Evolutionary conservation across 495 filamentous ascomycete genomes (phyloP), one percentile per base, ranked within the genome.

Genomic region (Diplogelasinospora grovesii): DNA sequence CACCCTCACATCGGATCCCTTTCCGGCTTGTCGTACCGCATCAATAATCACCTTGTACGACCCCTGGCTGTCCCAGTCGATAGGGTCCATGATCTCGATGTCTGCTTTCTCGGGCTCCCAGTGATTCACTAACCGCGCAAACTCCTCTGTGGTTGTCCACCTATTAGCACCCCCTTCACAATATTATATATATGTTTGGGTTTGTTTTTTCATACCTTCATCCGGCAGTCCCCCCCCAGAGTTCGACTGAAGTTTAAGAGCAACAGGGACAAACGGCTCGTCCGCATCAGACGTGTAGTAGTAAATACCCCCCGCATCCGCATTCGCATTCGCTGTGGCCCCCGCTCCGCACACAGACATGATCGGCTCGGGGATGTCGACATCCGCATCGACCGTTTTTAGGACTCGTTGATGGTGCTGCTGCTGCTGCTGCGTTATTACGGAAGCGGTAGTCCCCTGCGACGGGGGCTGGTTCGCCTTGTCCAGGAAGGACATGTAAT

Each of bases 281-380:
- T 95, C 88, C 5, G 84, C 74, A 43, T 95, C 88, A 39, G 82
- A 88, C 3, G 75, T 58, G 59, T 90, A 93, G 52, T 78, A 82
- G n/a, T n/a, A n/a, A n/a, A n/a, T n/a, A n/a, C n/a, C n/a, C n/a
- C n/a, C n/a, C n/a, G n/a, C n/a, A n/a, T n/a, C n/a, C n/a, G n/a
- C n/a, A n/a, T n/a, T n/a, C 32, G 63, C 70, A 40, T 84, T 75
- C 21, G 78, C 65, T 3, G 50, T 53, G 3, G 56, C 62, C 36
- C 68, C 63, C 46, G n/a, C n/a, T n/a, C n/a, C n/a, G n/a, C n/a
- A n/a, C n/a, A n/a, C n/a, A n/a, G n/a, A n/a, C n/a, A 68, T 56
- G 43, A 93, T 62, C 14, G 63, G 60, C 14, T 59, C 52, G 0
- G 86, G 86, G 31, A 89, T 65, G 10, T 50, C 39, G 7, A 63